Evolutionary conservation across 257 asterid species (phyloP).

Genomic region (Ligustrum vulgare): DNA sequence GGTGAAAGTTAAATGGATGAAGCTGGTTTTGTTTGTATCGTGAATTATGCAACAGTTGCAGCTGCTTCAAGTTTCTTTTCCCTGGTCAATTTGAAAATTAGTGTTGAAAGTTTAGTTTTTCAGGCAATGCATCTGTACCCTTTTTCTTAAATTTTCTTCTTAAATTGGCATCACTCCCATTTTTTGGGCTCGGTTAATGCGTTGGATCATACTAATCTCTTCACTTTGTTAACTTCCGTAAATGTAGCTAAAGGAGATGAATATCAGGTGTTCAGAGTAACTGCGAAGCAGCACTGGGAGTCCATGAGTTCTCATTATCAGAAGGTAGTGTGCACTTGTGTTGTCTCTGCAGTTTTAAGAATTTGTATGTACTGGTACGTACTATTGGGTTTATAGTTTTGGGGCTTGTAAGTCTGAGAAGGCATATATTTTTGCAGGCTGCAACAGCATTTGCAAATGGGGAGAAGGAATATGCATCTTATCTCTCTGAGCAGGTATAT

Average conservation of each 20-base stretch:
- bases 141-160: not conserved
- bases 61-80: not conserved
- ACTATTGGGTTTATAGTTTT: constrained; percentile 2
- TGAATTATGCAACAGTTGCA: not conserved
- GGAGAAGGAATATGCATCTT: constrained; percentile 67
- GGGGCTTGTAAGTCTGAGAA: constrained; percentile 28
- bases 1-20: not conserved
- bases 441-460: constrained; percentile 85
- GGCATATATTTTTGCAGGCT: constrained; percentile 59
- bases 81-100: constrained; percentile 12
- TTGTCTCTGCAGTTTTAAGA: constrained; percentile 6
- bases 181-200: not conserved
- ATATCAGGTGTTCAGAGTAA: constrained; percentile 66
- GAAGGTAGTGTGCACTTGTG: constrained; percentile 46
- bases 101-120: not conserved
- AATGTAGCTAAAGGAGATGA: constrained; percentile 81
- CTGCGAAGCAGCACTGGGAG: constrained; percentile 77
- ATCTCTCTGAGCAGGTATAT: constrained; percentile 81
- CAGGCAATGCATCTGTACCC: not conserved
- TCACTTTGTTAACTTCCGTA: constrained; percentile 23
- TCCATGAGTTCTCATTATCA: constrained; percentile 81
- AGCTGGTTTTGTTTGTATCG: not conserved
- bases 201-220: constrained; percentile 20
- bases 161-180: not conserved
- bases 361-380: constrained; percentile 7